These are phyloP conservation scores for Neurospora sp. DNA, from an alignment of 495 filamentous ascomycete species.

Conservation along the genomic window DNA sequence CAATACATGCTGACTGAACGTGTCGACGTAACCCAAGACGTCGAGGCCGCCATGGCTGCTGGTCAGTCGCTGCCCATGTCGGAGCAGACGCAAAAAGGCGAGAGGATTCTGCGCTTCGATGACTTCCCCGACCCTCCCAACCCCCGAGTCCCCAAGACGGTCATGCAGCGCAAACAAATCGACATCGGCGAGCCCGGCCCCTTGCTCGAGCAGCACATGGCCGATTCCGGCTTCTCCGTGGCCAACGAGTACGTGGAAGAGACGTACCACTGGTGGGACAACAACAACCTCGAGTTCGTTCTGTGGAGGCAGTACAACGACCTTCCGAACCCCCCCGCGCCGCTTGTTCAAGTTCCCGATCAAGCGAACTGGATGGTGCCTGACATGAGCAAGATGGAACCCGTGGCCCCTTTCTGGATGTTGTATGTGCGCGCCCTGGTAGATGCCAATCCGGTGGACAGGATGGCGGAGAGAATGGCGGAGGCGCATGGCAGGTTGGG, in stretches of 20 bases:
- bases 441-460: constrained; percentile 25
- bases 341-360: constrained; percentile 6
- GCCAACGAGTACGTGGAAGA: constrained; percentile 33
- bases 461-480: constrained; percentile 24
- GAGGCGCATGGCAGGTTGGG: constrained; percentile 27
- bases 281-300: constrained; percentile 32
- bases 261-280: constrained; percentile 31
- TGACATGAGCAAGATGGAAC: constrained; percentile 11
- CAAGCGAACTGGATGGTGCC: constrained; percentile 8
- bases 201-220: constrained; percentile 13
- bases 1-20: constrained; percentile 31
- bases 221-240: constrained; percentile 7
- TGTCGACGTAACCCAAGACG: constrained; percentile 27
- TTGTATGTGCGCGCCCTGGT: constrained; percentile 31
- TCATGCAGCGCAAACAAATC: constrained; percentile 29
- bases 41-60: constrained; percentile 12
- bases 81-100: constrained; percentile 2
- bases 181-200: constrained; percentile 16
- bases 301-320: constrained; percentile 17
- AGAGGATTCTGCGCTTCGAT: constrained; percentile 27
- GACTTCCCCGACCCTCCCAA: constrained; percentile 33
- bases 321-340: constrained; percentile 12
- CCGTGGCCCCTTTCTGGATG: constrained; percentile 23
- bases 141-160: constrained; percentile 12
- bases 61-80: background rate